Evolutionary conservation across 2,329 filamentous ascomycete genomes (phyloP).

Genomic region (Calonectria hawksworthii): DNA sequence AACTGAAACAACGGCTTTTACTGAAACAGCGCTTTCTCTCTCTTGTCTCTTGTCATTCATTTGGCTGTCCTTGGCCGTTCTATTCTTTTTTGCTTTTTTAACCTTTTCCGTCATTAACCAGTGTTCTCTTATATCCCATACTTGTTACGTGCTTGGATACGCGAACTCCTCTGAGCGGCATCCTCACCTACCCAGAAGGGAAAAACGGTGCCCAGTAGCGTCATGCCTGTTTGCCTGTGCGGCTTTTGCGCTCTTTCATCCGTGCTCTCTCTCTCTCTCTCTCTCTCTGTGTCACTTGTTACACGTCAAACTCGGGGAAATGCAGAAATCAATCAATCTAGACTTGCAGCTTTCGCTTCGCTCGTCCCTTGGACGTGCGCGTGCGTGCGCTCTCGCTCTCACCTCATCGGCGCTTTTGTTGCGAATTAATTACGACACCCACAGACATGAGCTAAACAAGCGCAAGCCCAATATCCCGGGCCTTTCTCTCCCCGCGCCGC

Average conservation of each 20-base stretch:
- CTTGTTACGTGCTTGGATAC: background rate
- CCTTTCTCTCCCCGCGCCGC: background rate
- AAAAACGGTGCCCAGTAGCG: background rate
- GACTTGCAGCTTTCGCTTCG: background rate
- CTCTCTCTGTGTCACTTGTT: too few species aligned
- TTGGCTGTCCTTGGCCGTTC: background rate
- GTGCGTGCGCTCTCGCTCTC: background rate
- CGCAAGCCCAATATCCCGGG: background rate
- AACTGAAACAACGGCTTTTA: constrained; percentile 17
- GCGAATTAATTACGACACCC: constrained; percentile 5
- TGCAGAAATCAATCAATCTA: too few species aligned
- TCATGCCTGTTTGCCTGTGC: background rate
- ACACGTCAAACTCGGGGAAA: constrained; percentile 2
- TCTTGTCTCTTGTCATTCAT: background rate
- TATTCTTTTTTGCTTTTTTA: background rate
- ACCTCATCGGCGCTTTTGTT: background rate
- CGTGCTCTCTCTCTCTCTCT: too few species aligned
- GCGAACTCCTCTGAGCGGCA: background rate
- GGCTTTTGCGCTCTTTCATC: background rate
- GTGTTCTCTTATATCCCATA: background rate
- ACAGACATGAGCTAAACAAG: background rate
- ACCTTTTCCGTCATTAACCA: background rate
- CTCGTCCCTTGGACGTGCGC: background rate
- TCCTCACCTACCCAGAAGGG: background rate
- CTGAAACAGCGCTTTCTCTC: constrained; percentile 6